Base-by-base conservation (phyloP, 2,329 filamentous ascomycete species). In the Pyrenophora graminea region DNA sequence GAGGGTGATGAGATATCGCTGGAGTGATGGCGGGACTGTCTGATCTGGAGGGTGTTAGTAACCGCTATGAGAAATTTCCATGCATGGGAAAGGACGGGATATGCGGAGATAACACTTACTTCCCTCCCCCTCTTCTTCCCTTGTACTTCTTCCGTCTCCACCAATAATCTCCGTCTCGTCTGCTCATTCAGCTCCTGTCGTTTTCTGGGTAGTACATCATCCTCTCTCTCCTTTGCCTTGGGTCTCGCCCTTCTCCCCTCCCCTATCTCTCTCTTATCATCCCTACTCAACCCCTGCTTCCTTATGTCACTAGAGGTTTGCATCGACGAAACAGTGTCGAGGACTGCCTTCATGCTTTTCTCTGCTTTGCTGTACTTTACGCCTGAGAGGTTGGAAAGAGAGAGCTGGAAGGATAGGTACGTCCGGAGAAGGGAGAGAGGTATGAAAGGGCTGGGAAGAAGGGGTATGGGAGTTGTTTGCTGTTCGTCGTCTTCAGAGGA, bases 341-440 rank as follows among this genome's bases (percentile, higher is more conserved):
- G 25, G 3, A 50, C 34, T 10, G 25, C 31, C 15, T 10, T 13
- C 40, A 45, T 45, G 8, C 25, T 31, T 15, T 33, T 34, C 25
- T 45, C 25, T 15, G 47, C 47, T 17, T 34, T 31, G 12, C 25
- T 27, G 30, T 50, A 50, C 4, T 21, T 30, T 27, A 25, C 10
- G n/a, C 47, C 47, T 4, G 8, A 23, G n/a, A 50, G 40, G 6
- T 33, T 27, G 2, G 47, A 45, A 6, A 50, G 19, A 6, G 40
- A 45, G 9, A 50, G 40, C 27, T 50, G 47, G 36, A 50, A 50
- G 25, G 47, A 21, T 30, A 50, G 21, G 30, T 50, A 50, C 6
- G 40, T 40, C 19, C 27, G 34, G 30, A 50, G 7, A 15, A 45
- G 30, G 19, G 19, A 18, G 1, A 45, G 40, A 21, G 19, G 5